Evolutionary conservation across 441 rosid genomes (phyloP).

Genomic region (Daphne laureola): DNA sequence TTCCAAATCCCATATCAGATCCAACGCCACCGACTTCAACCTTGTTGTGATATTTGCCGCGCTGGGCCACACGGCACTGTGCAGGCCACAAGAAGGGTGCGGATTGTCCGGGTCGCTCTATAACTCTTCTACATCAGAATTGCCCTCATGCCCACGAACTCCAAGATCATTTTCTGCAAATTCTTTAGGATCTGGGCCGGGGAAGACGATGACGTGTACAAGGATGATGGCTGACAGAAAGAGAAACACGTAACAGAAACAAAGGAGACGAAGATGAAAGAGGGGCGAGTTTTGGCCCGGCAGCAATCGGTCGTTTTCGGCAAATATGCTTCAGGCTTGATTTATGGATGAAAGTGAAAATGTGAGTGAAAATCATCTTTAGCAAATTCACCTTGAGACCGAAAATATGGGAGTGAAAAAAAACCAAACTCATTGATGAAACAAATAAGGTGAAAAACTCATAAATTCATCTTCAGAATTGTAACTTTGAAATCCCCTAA

Average conservation of each 20-base stretch:
- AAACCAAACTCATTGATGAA: no score
- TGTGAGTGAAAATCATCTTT: no score
- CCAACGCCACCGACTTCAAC: slow-evolving; percentile 45
- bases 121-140: slow-evolving; percentile 57
- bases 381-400: no score
- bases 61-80: slow-evolving; percentile 69
- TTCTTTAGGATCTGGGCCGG: slow-evolving; percentile 65
- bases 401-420: no score
- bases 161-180: slow-evolving; percentile 67
- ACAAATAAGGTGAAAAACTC: no score
- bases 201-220: slow-evolving; percentile 23
- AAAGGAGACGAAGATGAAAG: slow-evolving; percentile 12
- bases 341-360: no score
- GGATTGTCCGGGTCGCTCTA: slow-evolving; percentile 66
- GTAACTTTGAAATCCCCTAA: no score
- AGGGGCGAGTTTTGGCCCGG: slow-evolving; percentile 45
- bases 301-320: no score
- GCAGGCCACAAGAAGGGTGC: slow-evolving; percentile 56
- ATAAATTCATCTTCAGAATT: no score
- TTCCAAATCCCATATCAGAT: slow-evolving; percentile 24
- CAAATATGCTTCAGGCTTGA: no score
- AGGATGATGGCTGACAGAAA: slow-evolving; percentile 13
- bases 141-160: slow-evolving; percentile 39
- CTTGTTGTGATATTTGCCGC: slow-evolving; percentile 60
- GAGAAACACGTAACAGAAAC: slow-evolving; percentile 10